These are phyloP conservation scores for Colletotrichum cordylinicola DNA, from an alignment of 2,329 filamentous ascomycete species.

Conservation along the genomic window DNA sequence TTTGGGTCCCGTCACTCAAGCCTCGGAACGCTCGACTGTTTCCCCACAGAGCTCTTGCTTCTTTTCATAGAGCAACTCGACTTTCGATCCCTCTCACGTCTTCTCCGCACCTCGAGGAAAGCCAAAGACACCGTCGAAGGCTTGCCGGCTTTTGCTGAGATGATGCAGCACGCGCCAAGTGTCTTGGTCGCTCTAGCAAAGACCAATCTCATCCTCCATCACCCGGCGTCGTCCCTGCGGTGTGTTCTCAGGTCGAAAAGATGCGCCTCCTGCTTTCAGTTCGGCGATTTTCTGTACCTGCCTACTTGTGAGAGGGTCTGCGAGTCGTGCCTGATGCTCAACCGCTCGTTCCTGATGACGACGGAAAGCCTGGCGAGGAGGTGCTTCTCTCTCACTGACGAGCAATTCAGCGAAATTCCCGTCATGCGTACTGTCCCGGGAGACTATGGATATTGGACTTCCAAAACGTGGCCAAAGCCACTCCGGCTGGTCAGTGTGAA, in stretches of 20 bases:
- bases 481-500: constrained; percentile 32
- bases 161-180: constrained; percentile 44
- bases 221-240: constrained; percentile 27
- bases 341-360: constrained; percentile 30
- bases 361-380: constrained; percentile 23
- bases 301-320: constrained; percentile 37
- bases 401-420: constrained; percentile 21
- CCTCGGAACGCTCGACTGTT: constrained; percentile 29
- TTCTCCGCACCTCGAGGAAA: constrained; percentile 29
- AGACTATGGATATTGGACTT: constrained; percentile 23
- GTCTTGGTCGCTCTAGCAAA: constrained; percentile 28
- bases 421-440: constrained; percentile 29
- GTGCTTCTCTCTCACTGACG: constrained; percentile 28
- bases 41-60: constrained; percentile 31
- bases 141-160: constrained; percentile 43
- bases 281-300: constrained; percentile 32
- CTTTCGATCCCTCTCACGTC: constrained; percentile 32
- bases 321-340: constrained; percentile 30
- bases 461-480: constrained; percentile 9
- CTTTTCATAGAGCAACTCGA: constrained; percentile 31
- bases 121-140: constrained; percentile 30
- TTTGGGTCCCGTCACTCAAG: constrained; percentile 23
- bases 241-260: constrained; percentile 25
- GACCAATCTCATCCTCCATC: constrained; percentile 26
- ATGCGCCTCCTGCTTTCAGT: constrained; percentile 33